Evolutionary conservation across 371 early-diverging fungal species (phyloP), one percentile per base, ranked within the genome.

Genomic region (Mortierella sp.): DNA sequence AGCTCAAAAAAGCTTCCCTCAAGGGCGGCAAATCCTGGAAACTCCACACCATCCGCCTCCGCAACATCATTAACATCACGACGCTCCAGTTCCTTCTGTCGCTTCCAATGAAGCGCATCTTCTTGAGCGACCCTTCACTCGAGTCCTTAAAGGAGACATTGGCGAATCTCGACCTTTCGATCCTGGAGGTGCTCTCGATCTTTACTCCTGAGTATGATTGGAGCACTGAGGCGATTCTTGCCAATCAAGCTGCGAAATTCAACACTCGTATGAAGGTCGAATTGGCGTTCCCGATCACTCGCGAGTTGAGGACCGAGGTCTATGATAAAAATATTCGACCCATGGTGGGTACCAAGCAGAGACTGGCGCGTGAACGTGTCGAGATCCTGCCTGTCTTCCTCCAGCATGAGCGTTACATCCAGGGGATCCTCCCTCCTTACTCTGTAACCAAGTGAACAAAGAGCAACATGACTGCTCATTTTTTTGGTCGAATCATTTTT

Each of bases 21-120:
- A 34, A 16, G 61, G 13, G 31, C 8, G 28, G 28, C 19, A 6
- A 0, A 19, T 61, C 37, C 19, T 61, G 61, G 61, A 61, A 61
- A 31, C 34, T 61, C 61, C 28, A 61, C 34, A 61, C 61, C 61
- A 61, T 61, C 61, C 61, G 34, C 61, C 61, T 61, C 34, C 61
- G 34, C 6, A 31, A 61, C 21, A 34, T 61, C 37, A 16, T 6
- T 19, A 61, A 61, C 34, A 61, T 61, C 61, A 14, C 28, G 19
- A 6, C 61, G 2, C 61, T 61, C 19, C 16, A 16, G 61, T 34
- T 61, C 61, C 61, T 61, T 34, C 21, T 61, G 19, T 16, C 31
- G 3, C 61, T 19, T 19, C 61, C 61, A 2, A 61, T 61, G 61
- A 31, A 19, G 1, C 61, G 61, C 31, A 31, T 61, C 37, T 61